These are phyloP conservation scores for Cladophialophora immunda DNA, from an alignment of 2,329 filamentous ascomycete species.

Conservation along the genomic window DNA sequence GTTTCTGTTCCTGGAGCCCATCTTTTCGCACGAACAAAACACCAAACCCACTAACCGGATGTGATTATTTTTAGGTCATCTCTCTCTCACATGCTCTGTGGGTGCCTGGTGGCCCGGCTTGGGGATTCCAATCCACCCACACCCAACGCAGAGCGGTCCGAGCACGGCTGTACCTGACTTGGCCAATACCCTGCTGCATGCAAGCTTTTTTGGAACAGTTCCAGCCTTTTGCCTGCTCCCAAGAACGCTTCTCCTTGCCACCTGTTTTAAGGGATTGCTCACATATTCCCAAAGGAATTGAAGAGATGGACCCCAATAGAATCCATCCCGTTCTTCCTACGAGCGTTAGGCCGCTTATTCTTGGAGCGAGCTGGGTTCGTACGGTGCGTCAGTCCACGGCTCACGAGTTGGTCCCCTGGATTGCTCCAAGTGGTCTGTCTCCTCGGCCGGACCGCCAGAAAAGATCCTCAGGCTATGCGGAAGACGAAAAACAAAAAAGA, in stretches of 20 bases:
- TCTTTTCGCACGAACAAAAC: background rate
- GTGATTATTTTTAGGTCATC: slow-evolving; percentile 1
- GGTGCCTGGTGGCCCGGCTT: background rate
- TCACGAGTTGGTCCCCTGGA: background rate
- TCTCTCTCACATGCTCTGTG: background rate
- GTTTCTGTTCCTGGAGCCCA: background rate
- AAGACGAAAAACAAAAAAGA: background rate
- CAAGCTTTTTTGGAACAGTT: slow-evolving; percentile 2
- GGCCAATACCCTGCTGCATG: background rate
- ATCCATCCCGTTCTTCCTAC: background rate
- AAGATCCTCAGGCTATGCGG: background rate
- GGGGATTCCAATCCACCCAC: background rate
- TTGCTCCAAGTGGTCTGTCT: background rate
- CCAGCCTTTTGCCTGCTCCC: background rate
- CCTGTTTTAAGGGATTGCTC: background rate
- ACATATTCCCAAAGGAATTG: background rate
- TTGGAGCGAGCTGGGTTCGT: background rate
- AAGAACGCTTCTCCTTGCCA: background rate
- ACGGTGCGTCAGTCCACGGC: background rate
- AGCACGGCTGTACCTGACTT: slow-evolving; percentile 5
- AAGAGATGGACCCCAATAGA: background rate
- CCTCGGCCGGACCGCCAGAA: background rate
- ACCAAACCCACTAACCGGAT: background rate
- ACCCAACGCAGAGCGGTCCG: background rate
- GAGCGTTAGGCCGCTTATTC: background rate